A percentile compares a stretch with the other conserved stretches of the same genome.
Conservation (phyloP, 176 grass and related monocot species). For the Oryza officinalis region DNA sequence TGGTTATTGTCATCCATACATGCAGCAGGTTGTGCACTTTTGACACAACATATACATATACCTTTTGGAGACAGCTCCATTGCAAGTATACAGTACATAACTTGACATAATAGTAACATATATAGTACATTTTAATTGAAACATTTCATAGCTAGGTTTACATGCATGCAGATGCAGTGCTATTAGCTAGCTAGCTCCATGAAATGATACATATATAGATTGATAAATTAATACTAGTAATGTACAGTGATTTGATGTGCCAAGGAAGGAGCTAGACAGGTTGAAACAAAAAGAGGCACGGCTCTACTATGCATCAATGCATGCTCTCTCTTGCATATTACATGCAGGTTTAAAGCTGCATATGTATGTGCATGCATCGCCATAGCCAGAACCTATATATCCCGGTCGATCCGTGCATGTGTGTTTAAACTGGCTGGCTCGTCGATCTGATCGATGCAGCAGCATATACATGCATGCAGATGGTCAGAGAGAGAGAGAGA, state of each 20-base stretch:
- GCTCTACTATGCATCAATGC: background rate
- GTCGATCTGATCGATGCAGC: conserved; percentile 42
- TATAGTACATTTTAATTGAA: background rate
- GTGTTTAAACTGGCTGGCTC: background rate
- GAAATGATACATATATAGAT: background rate
- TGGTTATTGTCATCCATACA: conserved; percentile 1
- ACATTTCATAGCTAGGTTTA: background rate
- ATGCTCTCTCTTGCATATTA: conserved; percentile 3
- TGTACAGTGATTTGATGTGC: background rate
- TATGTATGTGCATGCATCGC: conserved; percentile 2
- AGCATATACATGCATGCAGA: background rate
- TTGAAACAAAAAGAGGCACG: conserved; percentile 59
- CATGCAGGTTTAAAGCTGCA: conserved; percentile 51
- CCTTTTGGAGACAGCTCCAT: conserved; percentile 13
- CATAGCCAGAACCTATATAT: background rate
- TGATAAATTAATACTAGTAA: background rate
- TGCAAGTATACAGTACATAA: background rate
- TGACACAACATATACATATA: background rate
- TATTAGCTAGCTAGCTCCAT: background rate
- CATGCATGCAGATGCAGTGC: background rate
- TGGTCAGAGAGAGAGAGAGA: background rate
- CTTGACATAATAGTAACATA: background rate
- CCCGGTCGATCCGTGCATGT: background rate
- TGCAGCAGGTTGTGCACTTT: background rate
- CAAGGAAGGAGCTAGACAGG: conserved; percentile 8